Percentiles rank a stretch among this genome's conserved stretches.
phyloP scores from a whole-genome alignment of 441 rosid genomes.

The Francoa sonchifolia region DNA sequence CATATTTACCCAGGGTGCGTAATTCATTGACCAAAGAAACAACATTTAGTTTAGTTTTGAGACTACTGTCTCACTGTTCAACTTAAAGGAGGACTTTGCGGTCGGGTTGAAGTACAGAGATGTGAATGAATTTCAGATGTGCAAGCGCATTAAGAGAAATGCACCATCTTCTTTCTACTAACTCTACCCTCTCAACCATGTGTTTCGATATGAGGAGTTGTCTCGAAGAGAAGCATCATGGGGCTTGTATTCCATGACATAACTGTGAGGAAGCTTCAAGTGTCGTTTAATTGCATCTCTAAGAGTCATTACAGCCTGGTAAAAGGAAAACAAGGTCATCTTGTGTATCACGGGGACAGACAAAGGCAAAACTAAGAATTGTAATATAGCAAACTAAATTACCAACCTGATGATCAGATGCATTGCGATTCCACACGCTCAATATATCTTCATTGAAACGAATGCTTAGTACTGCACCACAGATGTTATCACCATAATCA shows the following conservation, averaged over 20 bases:
- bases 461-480: slow-evolving; percentile 92
- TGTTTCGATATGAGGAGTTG: slow-evolving; percentile 87
- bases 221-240: slow-evolving; percentile 87
- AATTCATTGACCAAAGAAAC: slow-evolving; percentile 10
- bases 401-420: slow-evolving; percentile 82
- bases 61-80: slow-evolving; percentile 2
- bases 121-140: background rate
- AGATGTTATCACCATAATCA: slow-evolving; percentile 64
- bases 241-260: slow-evolving; percentile 94
- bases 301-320: slow-evolving; percentile 87
- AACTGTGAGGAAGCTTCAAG: slow-evolving; percentile 77
- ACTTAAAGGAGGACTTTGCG: slow-evolving; percentile 10
- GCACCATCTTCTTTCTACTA: background rate
- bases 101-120: background rate
- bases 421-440: slow-evolving; percentile 88
- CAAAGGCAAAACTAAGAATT: background rate
- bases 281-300: slow-evolving; percentile 94
- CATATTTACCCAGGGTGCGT: background rate
- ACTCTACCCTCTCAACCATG: slow-evolving; percentile 85
- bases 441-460: slow-evolving; percentile 89
- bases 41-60: background rate
- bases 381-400: background rate
- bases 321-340: slow-evolving; percentile 2
- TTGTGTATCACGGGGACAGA: background rate
- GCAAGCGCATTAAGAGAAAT: too few relatives aligned